Percentiles rank a stretch among this genome's conserved stretches.
Evolutionary conservation across 2,329 filamentous ascomycete genomes (phyloP).

Genomic region (Trichocomaceae sp.): DNA sequence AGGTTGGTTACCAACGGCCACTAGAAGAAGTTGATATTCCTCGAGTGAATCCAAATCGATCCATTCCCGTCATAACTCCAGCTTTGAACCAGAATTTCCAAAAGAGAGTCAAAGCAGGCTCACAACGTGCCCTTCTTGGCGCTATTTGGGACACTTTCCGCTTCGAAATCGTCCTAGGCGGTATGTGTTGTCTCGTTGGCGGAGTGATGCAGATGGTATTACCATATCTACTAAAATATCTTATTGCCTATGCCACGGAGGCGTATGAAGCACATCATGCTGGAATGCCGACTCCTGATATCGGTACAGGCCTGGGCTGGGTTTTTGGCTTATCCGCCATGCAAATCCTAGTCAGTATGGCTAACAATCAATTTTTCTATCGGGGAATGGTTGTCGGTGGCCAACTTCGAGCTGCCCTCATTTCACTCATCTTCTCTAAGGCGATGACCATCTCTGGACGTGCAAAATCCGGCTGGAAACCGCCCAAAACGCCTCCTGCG

Average conservation of each 20-base stretch:
- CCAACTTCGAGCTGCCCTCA: conserved; percentile 68
- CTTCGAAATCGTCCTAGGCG: conserved; percentile 74
- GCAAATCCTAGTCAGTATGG: conserved; percentile 71
- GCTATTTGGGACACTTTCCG: conserved; percentile 78
- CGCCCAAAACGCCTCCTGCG: conserved; percentile 38
- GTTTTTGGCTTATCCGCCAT: conserved; percentile 75
- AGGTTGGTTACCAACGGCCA: conserved; percentile 73
- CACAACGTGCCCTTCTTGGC: conserved; percentile 65
- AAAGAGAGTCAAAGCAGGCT: conserved; percentile 56
- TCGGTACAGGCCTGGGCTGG: conserved; percentile 68
- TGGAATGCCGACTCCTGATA: conserved; percentile 50
- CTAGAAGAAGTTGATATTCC: conserved; percentile 78
- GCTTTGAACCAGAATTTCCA: conserved; percentile 62
- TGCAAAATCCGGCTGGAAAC: conserved; percentile 71
- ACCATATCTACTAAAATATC: conserved; percentile 72
- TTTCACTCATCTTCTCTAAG: conserved; percentile 81
- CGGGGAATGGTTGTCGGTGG: conserved; percentile 83
- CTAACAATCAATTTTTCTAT: conserved; percentile 86
- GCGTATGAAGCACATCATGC: conserved; percentile 60
- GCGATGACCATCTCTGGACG: conserved; percentile 77
- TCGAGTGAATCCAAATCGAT: conserved; percentile 70
- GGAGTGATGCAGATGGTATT: conserved; percentile 67
- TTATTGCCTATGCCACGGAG: conserved; percentile 76
- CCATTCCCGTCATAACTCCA: conserved; percentile 58
- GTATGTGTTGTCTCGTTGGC: conserved; percentile 62